Conservation (phyloP, 441 rosid species). For the Populus trichocarpa region DNA sequence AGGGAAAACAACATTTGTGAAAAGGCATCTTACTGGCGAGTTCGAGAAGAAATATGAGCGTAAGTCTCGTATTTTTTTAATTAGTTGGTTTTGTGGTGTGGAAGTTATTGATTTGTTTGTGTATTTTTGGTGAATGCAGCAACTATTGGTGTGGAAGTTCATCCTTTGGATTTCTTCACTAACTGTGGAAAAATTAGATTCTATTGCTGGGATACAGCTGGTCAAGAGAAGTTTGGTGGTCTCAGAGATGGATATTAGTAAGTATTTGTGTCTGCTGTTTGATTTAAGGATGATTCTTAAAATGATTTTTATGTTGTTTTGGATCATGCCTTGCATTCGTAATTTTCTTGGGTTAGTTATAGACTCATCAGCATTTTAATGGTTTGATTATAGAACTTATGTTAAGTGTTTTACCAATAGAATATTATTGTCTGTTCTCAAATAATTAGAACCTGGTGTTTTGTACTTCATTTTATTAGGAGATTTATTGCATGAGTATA, state of each 20-base stretch:
- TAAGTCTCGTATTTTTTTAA: conserved; percentile 10
- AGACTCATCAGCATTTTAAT: neutral
- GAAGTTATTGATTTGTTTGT: neutral
- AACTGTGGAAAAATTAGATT: conserved; percentile 53
- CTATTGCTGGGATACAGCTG: conserved; percentile 66
- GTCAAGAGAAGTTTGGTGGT: conserved; percentile 68
- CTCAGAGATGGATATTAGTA: conserved; percentile 66
- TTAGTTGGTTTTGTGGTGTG: neutral
- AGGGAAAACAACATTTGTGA: conserved; percentile 58
- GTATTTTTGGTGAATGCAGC: conserved; percentile 25
- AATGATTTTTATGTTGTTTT: neutral
- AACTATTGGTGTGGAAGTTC: conserved; percentile 70
- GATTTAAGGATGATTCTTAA: neutral
- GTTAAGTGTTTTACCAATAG: neutral
- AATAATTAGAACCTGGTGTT: too few relatives aligned
- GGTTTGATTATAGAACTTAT: neutral
- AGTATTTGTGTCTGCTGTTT: neutral
- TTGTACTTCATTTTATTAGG: too few relatives aligned
- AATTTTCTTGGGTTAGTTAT: neutral
- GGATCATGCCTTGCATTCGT: neutral
- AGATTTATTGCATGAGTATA: too few relatives aligned
- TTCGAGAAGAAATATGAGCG: conserved; percentile 61
- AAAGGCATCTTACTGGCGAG: conserved; percentile 59
- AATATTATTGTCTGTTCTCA: too few relatives aligned
- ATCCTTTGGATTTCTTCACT: conserved; percentile 57